Percentiles rank a stretch among this genome's conserved stretches.
phyloP scores from a whole-genome alignment of 208 protist genomes.

The Leishmania tarentolae region DNA sequence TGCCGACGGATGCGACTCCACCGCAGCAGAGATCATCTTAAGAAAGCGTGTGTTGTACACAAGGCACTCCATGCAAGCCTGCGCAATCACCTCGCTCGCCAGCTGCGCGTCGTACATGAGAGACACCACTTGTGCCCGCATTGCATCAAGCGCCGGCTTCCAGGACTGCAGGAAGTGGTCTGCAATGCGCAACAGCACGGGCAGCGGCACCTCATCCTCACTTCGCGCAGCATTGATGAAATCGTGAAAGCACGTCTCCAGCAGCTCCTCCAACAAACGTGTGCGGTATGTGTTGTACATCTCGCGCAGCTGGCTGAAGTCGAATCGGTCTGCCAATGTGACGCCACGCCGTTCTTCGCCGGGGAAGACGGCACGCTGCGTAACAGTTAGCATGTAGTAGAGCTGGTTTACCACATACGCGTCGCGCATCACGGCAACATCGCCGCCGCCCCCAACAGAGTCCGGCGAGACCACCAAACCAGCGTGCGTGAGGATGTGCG shows the following conservation, averaged over 20 bases:
- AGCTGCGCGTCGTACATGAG: conserved; percentile 48
- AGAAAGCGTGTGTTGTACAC: conserved; percentile 82
- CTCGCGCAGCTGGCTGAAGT: conserved; percentile 34
- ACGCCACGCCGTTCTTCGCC: conserved; percentile 21
- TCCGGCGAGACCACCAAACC: conserved; percentile 3
- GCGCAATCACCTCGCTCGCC: conserved; percentile 63
- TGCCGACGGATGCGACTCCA: conserved; percentile 26
- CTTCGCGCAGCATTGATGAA: conserved; percentile 43
- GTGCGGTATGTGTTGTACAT: conserved; percentile 40
- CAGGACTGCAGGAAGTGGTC: conserved; percentile 66
- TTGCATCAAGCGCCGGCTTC: conserved; percentile 48
- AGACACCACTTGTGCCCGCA: conserved; percentile 35
- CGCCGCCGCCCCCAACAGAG: background rate
- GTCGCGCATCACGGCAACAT: conserved; percentile 26
- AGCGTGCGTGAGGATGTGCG: conserved; percentile 30
- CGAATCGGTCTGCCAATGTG: conserved; percentile 40
- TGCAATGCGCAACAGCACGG: conserved; percentile 44
- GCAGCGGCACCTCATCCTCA: conserved; percentile 30
- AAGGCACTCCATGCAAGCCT: conserved; percentile 82
- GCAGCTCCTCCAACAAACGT: conserved; percentile 43
- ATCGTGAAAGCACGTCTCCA: conserved; percentile 46
- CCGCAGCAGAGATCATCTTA: conserved; percentile 35
- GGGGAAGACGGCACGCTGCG: conserved; percentile 25
- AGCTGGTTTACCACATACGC: conserved; percentile 30
- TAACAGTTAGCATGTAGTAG: conserved; percentile 27